phyloP scores from a whole-genome alignment of 495 filamentous ascomycete genomes.

The Aspergillus sclerotiicarbonarius region DNA sequence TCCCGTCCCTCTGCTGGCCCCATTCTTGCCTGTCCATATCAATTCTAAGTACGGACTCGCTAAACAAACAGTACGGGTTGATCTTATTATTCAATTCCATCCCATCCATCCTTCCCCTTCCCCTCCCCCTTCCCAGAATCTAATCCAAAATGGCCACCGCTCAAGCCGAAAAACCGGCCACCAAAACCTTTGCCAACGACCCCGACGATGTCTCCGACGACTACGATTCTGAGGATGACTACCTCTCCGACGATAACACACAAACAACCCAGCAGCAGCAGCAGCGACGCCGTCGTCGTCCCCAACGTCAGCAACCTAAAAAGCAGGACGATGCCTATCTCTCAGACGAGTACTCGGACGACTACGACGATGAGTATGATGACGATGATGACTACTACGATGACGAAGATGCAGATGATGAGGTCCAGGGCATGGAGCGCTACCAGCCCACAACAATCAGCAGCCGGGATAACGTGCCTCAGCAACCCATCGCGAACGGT shows the following conservation, averaged over 20 bases:
- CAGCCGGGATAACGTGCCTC: constrained; percentile 13
- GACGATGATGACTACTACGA: constrained; percentile 36
- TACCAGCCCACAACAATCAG: constrained; percentile 30
- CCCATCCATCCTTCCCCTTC: not conserved
- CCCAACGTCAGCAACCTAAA: constrained; percentile 26
- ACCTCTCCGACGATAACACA: constrained; percentile 29
- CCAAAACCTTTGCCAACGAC: constrained; percentile 37
- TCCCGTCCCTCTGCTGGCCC: no score
- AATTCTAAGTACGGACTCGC: no score
- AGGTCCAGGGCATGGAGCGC: constrained; percentile 36
- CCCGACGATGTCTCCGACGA: constrained; percentile 36
- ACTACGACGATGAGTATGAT: constrained; percentile 50
- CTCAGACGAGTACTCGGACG: constrained; percentile 55
- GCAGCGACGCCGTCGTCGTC: constrained; percentile 39
- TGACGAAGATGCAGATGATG: constrained; percentile 26
- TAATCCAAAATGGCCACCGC: constrained; percentile 37
- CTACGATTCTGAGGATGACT: constrained; percentile 33
- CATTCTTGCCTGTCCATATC: no score
- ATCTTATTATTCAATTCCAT: not conserved
- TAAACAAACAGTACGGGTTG: no score
- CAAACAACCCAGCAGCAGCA: constrained; percentile 23
- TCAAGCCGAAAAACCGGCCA: constrained; percentile 33
- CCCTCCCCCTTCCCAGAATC: not conserved
- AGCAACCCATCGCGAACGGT: constrained; percentile 21
- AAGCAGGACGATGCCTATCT: constrained; percentile 44